Evolutionary conservation across 2,329 filamentous ascomycete species (phyloP).

Genomic region (Fonsecaea nubica): DNA sequence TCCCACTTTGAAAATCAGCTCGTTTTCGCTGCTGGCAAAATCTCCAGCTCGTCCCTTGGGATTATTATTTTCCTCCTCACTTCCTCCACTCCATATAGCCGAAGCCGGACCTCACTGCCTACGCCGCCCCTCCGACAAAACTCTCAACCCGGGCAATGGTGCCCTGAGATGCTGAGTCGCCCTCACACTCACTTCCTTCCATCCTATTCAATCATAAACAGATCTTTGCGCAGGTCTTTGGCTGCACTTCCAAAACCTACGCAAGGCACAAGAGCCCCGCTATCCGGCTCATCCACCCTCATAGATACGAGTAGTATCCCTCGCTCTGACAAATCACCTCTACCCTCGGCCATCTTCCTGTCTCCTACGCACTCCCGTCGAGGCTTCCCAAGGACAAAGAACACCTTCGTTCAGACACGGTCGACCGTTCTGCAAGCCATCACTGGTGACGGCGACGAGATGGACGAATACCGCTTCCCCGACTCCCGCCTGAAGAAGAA

Average conservation of each 20-base stretch:
- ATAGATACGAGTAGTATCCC: conserved; percentile 7
- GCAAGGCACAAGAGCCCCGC: conserved; percentile 27
- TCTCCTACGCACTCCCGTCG: conserved; percentile 13
- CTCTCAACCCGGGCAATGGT: conserved; percentile 27
- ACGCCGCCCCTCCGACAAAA: conserved; percentile 16
- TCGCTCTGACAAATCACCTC: conserved; percentile 32
- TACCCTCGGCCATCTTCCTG: conserved; percentile 22
- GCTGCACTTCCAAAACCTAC: conserved; percentile 1
- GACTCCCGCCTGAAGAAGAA: conserved; percentile 53
- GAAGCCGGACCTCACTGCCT: conserved; percentile 21
- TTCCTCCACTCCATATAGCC: conserved; percentile 28
- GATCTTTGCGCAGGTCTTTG: conserved; percentile 10
- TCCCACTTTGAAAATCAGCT: background rate
- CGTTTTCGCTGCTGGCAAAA: conserved; percentile 5
- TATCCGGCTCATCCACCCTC: conserved; percentile 21
- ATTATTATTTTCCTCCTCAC: conserved; percentile 7
- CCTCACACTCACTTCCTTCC: conserved; percentile 22
- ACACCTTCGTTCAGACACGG: conserved; percentile 20
- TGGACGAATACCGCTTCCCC: conserved; percentile 54
- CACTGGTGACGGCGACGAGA: conserved; percentile 36
- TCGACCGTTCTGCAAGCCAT: conserved; percentile 36
- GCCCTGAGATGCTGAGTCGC: conserved; percentile 37
- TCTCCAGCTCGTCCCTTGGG: background rate
- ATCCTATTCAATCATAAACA: conserved; percentile 13
- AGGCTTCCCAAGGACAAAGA: conserved; percentile 2